Percentiles rank a stretch among this genome's conserved stretches.
phyloP scores from a whole-genome alignment of 306 rosid species.

The Rosa rugosa region DNA sequence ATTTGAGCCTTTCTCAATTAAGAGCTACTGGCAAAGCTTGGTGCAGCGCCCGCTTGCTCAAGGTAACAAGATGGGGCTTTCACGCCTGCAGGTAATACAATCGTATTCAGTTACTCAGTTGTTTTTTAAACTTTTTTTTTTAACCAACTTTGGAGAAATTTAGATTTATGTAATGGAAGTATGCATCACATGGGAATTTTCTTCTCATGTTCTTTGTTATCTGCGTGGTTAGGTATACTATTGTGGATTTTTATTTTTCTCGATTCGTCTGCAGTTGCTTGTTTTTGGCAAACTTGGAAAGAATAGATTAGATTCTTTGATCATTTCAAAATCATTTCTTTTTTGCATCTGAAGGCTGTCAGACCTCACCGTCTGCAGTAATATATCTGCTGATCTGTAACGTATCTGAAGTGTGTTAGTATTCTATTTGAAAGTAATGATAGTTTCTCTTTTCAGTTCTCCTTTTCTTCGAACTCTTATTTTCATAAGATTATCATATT shows the following conservation, averaged over 20 bases:
- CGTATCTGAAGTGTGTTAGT: background rate
- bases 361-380: background rate
- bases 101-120: background rate
- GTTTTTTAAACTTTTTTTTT: background rate
- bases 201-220: background rate
- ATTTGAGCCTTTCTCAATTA: constrained; percentile 72
- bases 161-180: background rate
- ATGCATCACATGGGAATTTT: background rate
- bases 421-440: background rate
- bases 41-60: constrained; percentile 71
- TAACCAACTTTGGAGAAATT: background rate
- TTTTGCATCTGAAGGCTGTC: background rate
- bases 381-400: background rate
- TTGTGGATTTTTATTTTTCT: background rate
- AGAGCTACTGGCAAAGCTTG: constrained; percentile 61
- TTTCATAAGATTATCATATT: too few species aligned
- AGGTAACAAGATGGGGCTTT: constrained; percentile 44
- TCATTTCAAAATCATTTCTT: background rate
- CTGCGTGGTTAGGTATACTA: background rate
- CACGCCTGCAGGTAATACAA: constrained; percentile 69
- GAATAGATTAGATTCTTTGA: background rate
- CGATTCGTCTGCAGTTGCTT: background rate
- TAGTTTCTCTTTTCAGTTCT: background rate
- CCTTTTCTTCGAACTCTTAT: background rate
- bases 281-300: constrained; percentile 1